Conservation (phyloP, 2,329 filamentous ascomycete species). For the Clonostachys rhizophaga region DNA sequence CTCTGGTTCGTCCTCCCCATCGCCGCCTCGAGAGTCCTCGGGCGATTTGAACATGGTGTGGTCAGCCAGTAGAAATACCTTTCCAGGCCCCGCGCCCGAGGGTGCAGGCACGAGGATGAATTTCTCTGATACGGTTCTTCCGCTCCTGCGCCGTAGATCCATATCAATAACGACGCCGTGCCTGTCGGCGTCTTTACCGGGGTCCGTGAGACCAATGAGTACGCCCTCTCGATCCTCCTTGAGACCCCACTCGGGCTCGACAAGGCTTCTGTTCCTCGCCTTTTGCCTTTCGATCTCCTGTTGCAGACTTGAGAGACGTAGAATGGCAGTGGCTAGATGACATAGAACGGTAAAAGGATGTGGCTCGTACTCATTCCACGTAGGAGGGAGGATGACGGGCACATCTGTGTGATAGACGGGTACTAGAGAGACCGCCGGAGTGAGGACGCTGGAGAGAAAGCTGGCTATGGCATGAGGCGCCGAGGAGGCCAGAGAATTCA, state of each 20-base stretch:
- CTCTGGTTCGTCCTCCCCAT: constrained; percentile 51
- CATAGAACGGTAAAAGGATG: constrained; percentile 66
- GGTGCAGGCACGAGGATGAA: constrained; percentile 42
- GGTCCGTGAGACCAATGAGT: constrained; percentile 57
- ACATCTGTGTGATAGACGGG: constrained; percentile 81
- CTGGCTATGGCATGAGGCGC: constrained; percentile 53
- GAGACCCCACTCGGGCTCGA: constrained; percentile 75
- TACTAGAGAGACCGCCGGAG: constrained; percentile 66
- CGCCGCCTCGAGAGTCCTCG: constrained; percentile 19
- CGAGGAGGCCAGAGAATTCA: constrained; percentile 60
- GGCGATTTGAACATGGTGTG: constrained; percentile 59
- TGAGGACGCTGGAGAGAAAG: constrained; percentile 67
- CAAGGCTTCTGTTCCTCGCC: constrained; percentile 71
- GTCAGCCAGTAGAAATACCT: constrained; percentile 64
- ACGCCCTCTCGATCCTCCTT: constrained; percentile 74
- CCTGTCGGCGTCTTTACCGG: constrained; percentile 25
- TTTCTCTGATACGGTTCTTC: constrained; percentile 68
- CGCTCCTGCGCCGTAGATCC: constrained; percentile 81
- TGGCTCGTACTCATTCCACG: constrained; percentile 55
- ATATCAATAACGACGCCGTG: constrained; percentile 69
- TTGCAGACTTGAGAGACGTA: constrained; percentile 67
- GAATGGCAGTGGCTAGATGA: constrained; percentile 85
- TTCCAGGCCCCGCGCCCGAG: constrained; percentile 15
- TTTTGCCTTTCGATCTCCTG: constrained; percentile 71
- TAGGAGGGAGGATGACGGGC: constrained; percentile 44